phyloP scores from a whole-genome alignment of 768 basidiomycete genomes.

The Termitomyces sp. region DNA sequence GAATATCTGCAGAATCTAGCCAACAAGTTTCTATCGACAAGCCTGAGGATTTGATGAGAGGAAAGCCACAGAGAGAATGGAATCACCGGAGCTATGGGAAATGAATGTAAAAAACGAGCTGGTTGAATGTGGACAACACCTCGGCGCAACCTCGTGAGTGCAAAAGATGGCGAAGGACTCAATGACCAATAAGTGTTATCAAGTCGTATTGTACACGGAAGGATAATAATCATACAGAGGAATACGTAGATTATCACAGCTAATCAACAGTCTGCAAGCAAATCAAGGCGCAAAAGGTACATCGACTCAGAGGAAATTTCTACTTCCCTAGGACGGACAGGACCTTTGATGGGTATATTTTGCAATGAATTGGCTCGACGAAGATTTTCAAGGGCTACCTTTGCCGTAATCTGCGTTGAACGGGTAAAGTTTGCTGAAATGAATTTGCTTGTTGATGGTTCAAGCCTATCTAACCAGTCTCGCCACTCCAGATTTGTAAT shows the following conservation, averaged over 20 bases:
- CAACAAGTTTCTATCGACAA: too few species aligned
- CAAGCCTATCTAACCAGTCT: slow-evolving; percentile 8
- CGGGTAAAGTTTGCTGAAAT: neutral
- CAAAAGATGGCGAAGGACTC: neutral
- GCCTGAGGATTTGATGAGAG: too few species aligned
- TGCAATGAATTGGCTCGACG: neutral
- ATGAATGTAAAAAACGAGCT: too few species aligned
- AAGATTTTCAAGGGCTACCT: slow-evolving; percentile 1
- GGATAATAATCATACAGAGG: neutral
- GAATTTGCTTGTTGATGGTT: slow-evolving; percentile 3
- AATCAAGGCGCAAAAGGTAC: neutral
- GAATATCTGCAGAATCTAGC: too few species aligned
- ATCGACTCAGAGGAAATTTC: neutral
- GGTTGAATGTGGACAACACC: too few species aligned
- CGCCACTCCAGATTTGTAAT: slow-evolving; percentile 12
- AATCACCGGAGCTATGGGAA: too few species aligned
- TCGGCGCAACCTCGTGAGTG: too few species aligned
- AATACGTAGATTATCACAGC: neutral
- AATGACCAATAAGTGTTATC: neutral
- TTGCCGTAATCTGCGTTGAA: neutral
- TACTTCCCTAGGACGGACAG: neutral
- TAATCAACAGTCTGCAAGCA: neutral
- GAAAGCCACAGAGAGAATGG: too few species aligned
- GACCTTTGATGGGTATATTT: neutral
- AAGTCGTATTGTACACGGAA: neutral